Percentiles rank a stretch among this genome's conserved stretches.
Evolutionary conservation across 768 basidiomycete species (phyloP).

Genomic region (Pleurotus tuber-regium): DNA sequence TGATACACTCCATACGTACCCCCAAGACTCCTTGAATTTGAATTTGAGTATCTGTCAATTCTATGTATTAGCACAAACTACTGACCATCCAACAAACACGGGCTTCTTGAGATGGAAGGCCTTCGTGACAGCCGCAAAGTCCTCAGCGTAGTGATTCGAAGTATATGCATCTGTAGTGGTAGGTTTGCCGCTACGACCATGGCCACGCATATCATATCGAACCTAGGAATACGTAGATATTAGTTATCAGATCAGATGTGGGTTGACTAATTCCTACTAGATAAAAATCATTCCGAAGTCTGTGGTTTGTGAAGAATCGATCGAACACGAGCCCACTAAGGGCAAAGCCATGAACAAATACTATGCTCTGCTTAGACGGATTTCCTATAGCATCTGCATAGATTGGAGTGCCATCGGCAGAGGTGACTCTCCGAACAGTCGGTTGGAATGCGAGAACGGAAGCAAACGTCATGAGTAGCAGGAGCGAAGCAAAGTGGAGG

Average conservation of each 20-base stretch:
- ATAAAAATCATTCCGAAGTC: constrained; percentile 2
- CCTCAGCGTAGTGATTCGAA: constrained; percentile 18
- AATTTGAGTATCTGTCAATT: background rate
- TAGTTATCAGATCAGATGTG: background rate
- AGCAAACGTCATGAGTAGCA: too few species aligned
- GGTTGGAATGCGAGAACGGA: background rate
- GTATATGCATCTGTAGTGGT: constrained; percentile 7
- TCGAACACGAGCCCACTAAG: constrained; percentile 9
- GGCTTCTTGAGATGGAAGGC: constrained; percentile 28
- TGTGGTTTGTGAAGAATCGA: constrained; percentile 2
- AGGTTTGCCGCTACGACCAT: constrained; percentile 33
- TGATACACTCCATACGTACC: constrained; percentile 17
- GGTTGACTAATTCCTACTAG: constrained; percentile 1
- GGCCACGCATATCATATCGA: constrained; percentile 32
- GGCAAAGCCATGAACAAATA: constrained; percentile 10
- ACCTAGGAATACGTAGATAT: constrained; percentile 21
- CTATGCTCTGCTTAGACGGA: constrained; percentile 11
- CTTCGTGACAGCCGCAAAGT: constrained; percentile 29
- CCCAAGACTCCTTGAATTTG: constrained; percentile 25
- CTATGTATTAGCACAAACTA: background rate
- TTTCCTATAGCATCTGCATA: constrained; percentile 18
- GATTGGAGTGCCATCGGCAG: constrained; percentile 34
- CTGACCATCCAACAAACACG: constrained; percentile 30
- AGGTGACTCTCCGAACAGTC: constrained; percentile 9
- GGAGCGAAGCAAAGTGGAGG: too few species aligned